These are phyloP conservation scores for Ophidiomyces ophidiicola DNA, from an alignment of 2,329 filamentous ascomycete species.

Conservation along the genomic window DNA sequence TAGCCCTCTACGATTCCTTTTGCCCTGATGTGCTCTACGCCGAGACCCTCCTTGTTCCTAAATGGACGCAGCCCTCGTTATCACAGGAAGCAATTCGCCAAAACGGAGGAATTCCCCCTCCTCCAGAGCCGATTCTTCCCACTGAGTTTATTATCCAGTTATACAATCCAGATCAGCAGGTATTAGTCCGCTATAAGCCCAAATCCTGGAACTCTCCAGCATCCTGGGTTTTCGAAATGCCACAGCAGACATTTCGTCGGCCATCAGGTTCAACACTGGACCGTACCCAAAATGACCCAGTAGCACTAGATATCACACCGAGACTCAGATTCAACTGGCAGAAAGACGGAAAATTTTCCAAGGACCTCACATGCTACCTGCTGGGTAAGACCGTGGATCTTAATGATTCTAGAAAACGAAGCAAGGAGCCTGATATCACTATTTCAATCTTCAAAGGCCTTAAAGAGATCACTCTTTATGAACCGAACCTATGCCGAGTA, in stretches of 20 bases:
- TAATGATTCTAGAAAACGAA: conserved; percentile 55
- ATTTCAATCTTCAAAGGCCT: conserved; percentile 72
- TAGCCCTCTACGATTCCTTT: conserved; percentile 71
- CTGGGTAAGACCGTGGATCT: conserved; percentile 59
- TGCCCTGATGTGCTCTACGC: conserved; percentile 72
- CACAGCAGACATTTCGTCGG: conserved; percentile 67
- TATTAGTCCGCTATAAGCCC: conserved; percentile 54
- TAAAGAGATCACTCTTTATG: conserved; percentile 76
- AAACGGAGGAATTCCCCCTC: conserved; percentile 52
- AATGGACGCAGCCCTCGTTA: conserved; percentile 72
- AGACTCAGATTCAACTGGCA: conserved; percentile 81
- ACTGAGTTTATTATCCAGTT: conserved; percentile 72
- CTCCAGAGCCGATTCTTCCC: conserved; percentile 61
- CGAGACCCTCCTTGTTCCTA: conserved; percentile 71
- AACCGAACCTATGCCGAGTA: conserved; percentile 79
- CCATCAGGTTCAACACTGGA: conserved; percentile 72
- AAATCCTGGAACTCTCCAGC: conserved; percentile 70
- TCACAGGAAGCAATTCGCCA: conserved; percentile 67
- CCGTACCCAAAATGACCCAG: conserved; percentile 52
- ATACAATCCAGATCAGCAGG: conserved; percentile 83
- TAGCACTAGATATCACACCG: conserved; percentile 46
- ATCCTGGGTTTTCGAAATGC: conserved; percentile 86
- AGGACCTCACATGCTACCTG: conserved; percentile 79
- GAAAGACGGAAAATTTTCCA: conserved; percentile 71
- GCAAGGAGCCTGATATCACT: conserved; percentile 87